Base-by-base conservation (phyloP, 345 rosid species). In the Eucalyptus albens region DNA sequence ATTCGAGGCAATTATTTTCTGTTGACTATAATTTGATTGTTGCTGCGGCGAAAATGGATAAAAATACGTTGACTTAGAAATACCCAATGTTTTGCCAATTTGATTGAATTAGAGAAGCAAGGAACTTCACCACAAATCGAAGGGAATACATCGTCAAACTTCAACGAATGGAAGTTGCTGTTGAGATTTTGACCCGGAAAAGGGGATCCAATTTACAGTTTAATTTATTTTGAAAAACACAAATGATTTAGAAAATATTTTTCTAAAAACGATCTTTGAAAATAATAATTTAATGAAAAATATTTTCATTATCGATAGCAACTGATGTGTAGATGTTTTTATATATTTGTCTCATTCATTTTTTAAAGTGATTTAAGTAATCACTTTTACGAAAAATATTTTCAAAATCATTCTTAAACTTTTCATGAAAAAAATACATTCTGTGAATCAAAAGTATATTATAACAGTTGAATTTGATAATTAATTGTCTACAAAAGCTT, bases 331-430 rank as follows among this genome's bases (percentile, higher is more conserved):
- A 60, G 2, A 12, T 6, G 7, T 27, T 60, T 27, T 60, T 6
- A 60, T 27, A 60, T 60, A 10, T 11, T 60, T 60, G 6, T 6
- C 14, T 27, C 8, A 60, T 26, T 60, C 31, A 60, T 12, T 27
- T 60, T 27, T 3, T 29, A 1, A 27, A 60, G 15, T 11, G 16
- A 60, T 60, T 9, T 1, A 27, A 60, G 31, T 26, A 29, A 60
- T 60, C 15, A 12, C 4, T 27, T 60, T 27, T 60, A 9, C 0
- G 0, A 0, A 60, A 60, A 60, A 60, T 27, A 29, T 6, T 12
- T 27, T 60, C 31, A 0, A 60, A 60, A 59, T 59, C n/a, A 59
- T 26, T 26, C 65, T 60, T 27, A 6, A 10, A 60, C 7, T 60
- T 27, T 60, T 27, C 15, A 12, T 3, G 16, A 60, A 12, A 27